Base-by-base conservation (phyloP, 2,329 filamentous ascomycete genomes). In the Arachnopeziza araneosa region DNA sequence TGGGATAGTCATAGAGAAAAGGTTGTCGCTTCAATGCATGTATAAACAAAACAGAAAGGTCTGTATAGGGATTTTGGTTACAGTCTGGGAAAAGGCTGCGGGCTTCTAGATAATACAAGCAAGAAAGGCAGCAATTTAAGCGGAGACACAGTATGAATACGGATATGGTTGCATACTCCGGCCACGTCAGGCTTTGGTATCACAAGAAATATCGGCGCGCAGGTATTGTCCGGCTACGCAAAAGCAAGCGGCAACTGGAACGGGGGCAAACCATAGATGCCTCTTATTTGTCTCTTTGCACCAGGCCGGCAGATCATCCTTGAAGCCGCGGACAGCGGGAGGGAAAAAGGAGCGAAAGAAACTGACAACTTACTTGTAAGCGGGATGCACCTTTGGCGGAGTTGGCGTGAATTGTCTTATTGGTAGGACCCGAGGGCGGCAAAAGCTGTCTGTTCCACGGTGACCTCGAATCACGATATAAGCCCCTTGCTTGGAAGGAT, bases 281-380 rank as follows among this genome's bases (percentile, higher is more conserved):
- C 58, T 60, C 54, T 57, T 64, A 62, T 62, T 62, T 64, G 60
- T 60, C 62, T 64, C 58, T 60, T 62, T 54, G 36, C 24, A 48
- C 21, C 52, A 36, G 49, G 51, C 30, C 23, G 52, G 30, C 24
- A 26, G 26, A 44, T 44, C 26, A 53, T 24, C 57, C 50, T 50
- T 57, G 49, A 30, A 32, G n/a, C n/a, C 22, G 53, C 55, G 14
- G 26, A 57, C 49, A 30, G 26, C 26, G 26, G 52, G 51, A 19
- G 14, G 30, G 2, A 44, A 51, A 48, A 54, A 53, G 50, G 54
- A 54, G 57, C 30, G n/a, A n/a, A 22, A 60, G 12, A 32, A 49
- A 50, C 22, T 52, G 49, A 10, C 55, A 53, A 60, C 58, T 60
- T 52, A 60, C 55, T 23, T 53, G 50, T 32, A 50, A 60, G 24